Evolutionary conservation across 805 yeast species (phyloP).

Genomic region (Sugiyamaella mastotermitis): DNA sequence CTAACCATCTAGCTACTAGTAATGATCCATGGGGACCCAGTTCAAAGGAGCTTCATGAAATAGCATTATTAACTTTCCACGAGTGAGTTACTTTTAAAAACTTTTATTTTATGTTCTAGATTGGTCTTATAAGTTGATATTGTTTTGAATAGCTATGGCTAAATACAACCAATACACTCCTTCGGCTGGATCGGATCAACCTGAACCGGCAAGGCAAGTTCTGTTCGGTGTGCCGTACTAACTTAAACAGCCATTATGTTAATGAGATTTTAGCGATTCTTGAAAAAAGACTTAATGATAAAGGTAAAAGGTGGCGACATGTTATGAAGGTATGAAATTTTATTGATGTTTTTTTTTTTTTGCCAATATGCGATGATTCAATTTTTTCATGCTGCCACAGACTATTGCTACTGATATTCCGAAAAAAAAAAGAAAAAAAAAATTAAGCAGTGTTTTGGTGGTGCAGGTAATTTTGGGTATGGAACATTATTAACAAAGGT

Average conservation of each 20-base stretch:
- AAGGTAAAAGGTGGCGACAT: slow-evolving; percentile 96
- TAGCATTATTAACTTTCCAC: slow-evolving; percentile 68
- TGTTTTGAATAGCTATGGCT: not conserved
- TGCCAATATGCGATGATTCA: slow-evolving; percentile 17
- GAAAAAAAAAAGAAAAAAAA: not conserved
- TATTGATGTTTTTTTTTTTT: slow-evolving; percentile 15
- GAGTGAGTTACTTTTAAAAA: slow-evolving; percentile 22
- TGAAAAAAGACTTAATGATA: slow-evolving; percentile 86
- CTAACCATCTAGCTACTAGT: slow-evolving; percentile 49
- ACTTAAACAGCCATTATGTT: slow-evolving; percentile 56
- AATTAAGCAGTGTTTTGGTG: not conserved
- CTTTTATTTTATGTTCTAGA: no score
- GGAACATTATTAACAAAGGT: not conserved
- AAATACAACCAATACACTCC: not conserved
- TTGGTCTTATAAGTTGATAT: no score
- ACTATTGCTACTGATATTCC: no score
- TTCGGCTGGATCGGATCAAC: not conserved
- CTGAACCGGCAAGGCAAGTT: not conserved
- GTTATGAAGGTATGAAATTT: slow-evolving; percentile 56
- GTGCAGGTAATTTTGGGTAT: not conserved
- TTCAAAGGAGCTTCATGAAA: slow-evolving; percentile 71
- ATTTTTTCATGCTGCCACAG: no score
- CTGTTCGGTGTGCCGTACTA: no score
- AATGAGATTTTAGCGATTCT: slow-evolving; percentile 87
- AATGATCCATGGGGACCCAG: slow-evolving; percentile 83